These are phyloP conservation scores for Xylariaceae sp. DNA, from an alignment of 2,329 filamentous ascomycete species.

Conservation along the genomic window DNA sequence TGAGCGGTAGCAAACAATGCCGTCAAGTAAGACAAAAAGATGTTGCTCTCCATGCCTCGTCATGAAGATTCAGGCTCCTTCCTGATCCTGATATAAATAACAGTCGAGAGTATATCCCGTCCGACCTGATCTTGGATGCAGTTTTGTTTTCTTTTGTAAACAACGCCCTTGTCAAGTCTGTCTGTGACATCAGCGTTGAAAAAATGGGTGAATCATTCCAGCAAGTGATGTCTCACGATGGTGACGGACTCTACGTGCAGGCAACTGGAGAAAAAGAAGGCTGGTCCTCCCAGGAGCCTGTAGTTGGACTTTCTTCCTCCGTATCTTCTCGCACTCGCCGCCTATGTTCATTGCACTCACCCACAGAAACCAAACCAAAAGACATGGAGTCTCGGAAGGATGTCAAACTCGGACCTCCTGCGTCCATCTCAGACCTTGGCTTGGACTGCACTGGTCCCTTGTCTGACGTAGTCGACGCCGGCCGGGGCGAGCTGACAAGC, in stretches of 20 bases:
- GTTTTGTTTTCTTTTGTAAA: background rate
- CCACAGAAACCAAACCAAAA: background rate
- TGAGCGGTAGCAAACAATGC: background rate
- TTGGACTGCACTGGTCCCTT: constrained; percentile 17
- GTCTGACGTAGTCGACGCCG: constrained; percentile 10
- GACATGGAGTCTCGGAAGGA: background rate
- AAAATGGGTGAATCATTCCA: background rate
- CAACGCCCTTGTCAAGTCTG: background rate
- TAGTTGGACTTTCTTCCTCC: background rate
- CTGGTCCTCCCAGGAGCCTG: constrained; percentile 8
- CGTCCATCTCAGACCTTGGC: constrained; percentile 17
- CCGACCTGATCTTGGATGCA: background rate
- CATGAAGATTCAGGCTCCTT: background rate
- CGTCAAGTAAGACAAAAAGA: background rate
- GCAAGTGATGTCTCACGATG: background rate
- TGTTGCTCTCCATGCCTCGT: background rate
- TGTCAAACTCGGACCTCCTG: background rate
- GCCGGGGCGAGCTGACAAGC: background rate
- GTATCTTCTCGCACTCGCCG: background rate
- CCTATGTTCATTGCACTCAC: background rate
- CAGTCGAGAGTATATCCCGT: background rate
- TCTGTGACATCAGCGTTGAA: background rate
- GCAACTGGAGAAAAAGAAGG: constrained; percentile 8
- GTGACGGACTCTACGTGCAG: background rate
- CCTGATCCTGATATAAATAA: background rate